A percentile compares a stretch with the other conserved stretches of the same genome.
phyloP scores from a whole-genome alignment of 2,329 filamentous ascomycete genomes.

The Nothophaeocryptopus gaeumannii region DNA sequence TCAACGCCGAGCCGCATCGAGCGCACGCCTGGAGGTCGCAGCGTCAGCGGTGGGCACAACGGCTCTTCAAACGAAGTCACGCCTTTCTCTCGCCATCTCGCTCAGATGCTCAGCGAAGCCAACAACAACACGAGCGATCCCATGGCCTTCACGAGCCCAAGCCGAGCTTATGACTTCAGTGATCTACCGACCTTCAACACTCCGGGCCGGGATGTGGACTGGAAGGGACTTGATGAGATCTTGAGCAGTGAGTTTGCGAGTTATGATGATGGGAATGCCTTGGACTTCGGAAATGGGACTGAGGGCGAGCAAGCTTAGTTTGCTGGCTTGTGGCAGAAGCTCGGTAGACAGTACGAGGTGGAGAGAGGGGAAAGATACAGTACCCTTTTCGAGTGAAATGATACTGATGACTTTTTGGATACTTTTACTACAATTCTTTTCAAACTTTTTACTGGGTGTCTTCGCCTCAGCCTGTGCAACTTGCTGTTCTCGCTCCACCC shows the following conservation, averaged over 20 bases:
- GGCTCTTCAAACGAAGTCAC: conserved; percentile 40
- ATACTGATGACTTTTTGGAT: neutral
- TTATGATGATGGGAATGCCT: conserved; percentile 23
- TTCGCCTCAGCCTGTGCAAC: too few species aligned
- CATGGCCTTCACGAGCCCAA: conserved; percentile 29
- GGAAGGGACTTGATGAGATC: conserved; percentile 30
- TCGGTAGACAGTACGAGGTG: neutral
- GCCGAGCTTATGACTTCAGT: conserved; percentile 31
- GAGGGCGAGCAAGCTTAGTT: conserved; percentile 5
- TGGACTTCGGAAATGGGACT: conserved; percentile 9
- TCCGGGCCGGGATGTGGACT: conserved; percentile 30
- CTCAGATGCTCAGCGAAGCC: conserved; percentile 59
- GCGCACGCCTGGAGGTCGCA: conserved; percentile 31
- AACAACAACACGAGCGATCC: conserved; percentile 23
- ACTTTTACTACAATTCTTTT: neutral
- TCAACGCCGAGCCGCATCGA: conserved; percentile 38
- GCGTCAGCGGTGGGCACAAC: conserved; percentile 23
- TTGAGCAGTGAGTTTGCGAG: conserved; percentile 32
- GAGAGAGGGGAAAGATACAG: neutral
- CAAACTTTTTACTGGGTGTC: too few species aligned
- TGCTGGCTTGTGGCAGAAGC: too few species aligned
- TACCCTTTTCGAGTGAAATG: neutral
- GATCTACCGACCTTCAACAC: conserved; percentile 35
- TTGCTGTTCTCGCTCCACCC: too few species aligned
- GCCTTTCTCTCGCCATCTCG: conserved; percentile 62